Base-by-base conservation (phyloP, 768 basidiomycete genomes). In the Mycena albidolilacea region DNA sequence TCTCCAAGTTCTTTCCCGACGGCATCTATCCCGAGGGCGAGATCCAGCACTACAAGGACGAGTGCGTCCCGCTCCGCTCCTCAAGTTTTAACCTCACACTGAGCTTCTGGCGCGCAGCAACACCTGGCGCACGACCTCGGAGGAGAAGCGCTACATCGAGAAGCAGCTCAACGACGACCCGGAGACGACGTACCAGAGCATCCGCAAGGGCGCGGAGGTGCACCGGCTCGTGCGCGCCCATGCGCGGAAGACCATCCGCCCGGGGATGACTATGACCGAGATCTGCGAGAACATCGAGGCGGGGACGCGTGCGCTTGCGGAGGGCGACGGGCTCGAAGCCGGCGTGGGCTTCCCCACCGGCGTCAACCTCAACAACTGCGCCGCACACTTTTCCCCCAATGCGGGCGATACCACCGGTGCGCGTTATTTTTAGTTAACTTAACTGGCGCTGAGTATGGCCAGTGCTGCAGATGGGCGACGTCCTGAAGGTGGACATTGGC, bases 321-420 rank as follows among this genome's bases (percentile, higher is more conserved):
- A 99, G 83, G 97, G 94, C 83, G 90, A 92, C 75, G 96, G 95
- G 11, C 80, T 96, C 65, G 90, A 96, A 70, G 85, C 90, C 50
- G 98, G 98, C 2, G 87, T 99, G 74, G 98, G 97, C 1, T 99
- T 99, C 84, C 98, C 98, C 38, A 99, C 97, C 10, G 98, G 98
- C 46, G 85, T 99, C 75, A 97, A 93, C 82, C 82, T 96, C 76
- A 99, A 99, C 81, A 87, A 98, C 78, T 96, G 96, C 75, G 98
- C 98, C 0, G 98, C 98, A 17, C 98, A 99, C 83, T 99, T 95
- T 81, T 93, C 95, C 6, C 97, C 97, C 11, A 99, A 99, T 81
- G 91, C 97, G 7, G 95, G 96, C 44, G 97, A 97, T 82, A 96
- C 90, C 3, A 90, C 81, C 67, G 88, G 96, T 97, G 77, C 72